phyloP scores from a whole-genome alignment of 1,139 yeast genomes.

The Suhomyces coccinellae region DNA sequence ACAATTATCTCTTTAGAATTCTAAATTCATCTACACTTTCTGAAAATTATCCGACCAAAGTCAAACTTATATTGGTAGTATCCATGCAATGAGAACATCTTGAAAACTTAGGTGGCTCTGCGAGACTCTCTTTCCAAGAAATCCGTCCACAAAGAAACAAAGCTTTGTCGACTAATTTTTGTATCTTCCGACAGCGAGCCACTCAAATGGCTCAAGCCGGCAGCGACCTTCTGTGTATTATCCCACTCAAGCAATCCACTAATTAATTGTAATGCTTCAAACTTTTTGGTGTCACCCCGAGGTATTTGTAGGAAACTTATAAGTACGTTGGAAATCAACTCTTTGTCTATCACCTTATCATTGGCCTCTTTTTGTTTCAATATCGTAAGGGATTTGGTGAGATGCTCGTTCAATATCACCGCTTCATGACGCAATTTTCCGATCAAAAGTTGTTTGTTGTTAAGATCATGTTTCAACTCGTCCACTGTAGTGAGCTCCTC shows the following conservation, averaged over 20 bases:
- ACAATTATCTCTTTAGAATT: too few species aligned
- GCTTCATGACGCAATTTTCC: conserved; percentile 96
- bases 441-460: conserved; percentile 74
- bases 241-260: conserved; percentile 88
- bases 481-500: conserved; percentile 15
- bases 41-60: neutral
- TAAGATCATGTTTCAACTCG: conserved; percentile 38
- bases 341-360: conserved; percentile 76
- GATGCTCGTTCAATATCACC: conserved; percentile 89
- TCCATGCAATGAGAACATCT: neutral
- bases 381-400: conserved; percentile 81
- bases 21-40: neutral
- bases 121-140: conserved; percentile 74
- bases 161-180: conserved; percentile 56
- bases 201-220: conserved; percentile 64
- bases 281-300: conserved; percentile 90
- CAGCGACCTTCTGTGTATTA: conserved; percentile 75
- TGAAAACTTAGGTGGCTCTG: conserved; percentile 2
- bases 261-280: conserved; percentile 83
- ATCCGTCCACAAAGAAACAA: conserved; percentile 87
- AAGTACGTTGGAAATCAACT: conserved; percentile 79
- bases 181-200: conserved; percentile 25
- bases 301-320: conserved; percentile 86
- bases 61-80: neutral
- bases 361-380: conserved; percentile 70